Evolutionary conservation across 2,329 filamentous ascomycete species (phyloP).

Genomic region (Penicillium crustosum): DNA sequence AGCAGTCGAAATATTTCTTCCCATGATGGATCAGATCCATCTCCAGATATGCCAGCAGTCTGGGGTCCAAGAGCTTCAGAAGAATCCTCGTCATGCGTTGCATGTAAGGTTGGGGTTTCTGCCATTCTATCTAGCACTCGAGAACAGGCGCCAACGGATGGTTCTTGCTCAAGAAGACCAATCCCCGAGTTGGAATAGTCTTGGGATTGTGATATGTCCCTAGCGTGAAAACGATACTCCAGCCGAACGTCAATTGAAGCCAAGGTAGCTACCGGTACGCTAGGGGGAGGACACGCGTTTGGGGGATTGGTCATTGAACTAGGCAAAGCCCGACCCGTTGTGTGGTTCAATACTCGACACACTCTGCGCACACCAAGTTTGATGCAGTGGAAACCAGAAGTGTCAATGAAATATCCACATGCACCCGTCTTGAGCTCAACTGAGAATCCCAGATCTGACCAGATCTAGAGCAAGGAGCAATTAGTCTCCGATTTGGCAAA

Average conservation of each 20-base stretch:
- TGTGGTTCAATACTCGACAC: background rate
- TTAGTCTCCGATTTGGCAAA: background rate
- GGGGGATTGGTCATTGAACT: constrained; percentile 15
- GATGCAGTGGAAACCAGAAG: constrained; percentile 15
- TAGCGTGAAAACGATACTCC: constrained; percentile 11
- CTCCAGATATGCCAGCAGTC: background rate
- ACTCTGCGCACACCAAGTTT: constrained; percentile 25
- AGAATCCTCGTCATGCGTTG: background rate
- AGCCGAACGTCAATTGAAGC: constrained; percentile 25
- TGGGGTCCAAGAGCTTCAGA: background rate
- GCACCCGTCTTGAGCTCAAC: constrained; percentile 23
- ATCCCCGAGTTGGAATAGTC: no score
- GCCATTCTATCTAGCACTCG: background rate
- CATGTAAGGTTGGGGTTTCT: background rate
- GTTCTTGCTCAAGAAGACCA: background rate
- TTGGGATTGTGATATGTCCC: background rate
- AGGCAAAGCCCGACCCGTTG: constrained; percentile 17
- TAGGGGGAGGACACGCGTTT: constrained; percentile 18
- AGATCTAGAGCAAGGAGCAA: constrained; percentile 26
- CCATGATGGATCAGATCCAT: background rate
- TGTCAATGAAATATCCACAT: background rate
- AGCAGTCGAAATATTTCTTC: constrained; percentile 24
- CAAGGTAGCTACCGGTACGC: constrained; percentile 18
- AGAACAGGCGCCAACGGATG: no score
- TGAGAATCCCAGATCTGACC: constrained; percentile 32